Evolutionary conservation across 306 rosid species (phyloP), one percentile per base, ranked within the genome.

Genomic region (Amphicarpaea edgeworthii): DNA sequence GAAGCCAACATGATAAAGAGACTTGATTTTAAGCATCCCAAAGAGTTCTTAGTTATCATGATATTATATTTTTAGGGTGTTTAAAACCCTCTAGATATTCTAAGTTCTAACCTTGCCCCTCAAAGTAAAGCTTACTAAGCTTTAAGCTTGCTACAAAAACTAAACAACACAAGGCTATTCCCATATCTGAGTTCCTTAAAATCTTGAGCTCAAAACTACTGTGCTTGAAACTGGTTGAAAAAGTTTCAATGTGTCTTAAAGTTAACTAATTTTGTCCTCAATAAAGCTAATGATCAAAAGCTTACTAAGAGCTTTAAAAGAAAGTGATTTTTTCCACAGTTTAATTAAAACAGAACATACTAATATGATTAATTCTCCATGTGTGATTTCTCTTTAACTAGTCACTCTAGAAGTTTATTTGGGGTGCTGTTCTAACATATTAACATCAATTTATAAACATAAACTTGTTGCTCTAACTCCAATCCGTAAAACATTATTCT

Each of bases 321-420:
- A n/a, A n/a, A n/a, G n/a, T n/a, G n/a, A n/a, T n/a, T n/a, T n/a
- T n/a, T n/a, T n/a, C n/a, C n/a, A n/a, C n/a, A n/a, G n/a, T n/a
- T n/a, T n/a, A n/a, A n/a, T n/a, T n/a, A n/a, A n/a, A n/a, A n/a
- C n/a, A n/a, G n/a, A n/a, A n/a, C n/a, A n/a, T n/a, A n/a, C n/a
- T 51, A 34, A 58, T 37, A 28, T 19, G 12, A 32, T 32, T 49
- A 19, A 23, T 77, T 70, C 46, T 43, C 7, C 15, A 24, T 53
- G n/a, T 28, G 6, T 19, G 55, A 54, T 57, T 65, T 72, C 74
- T 73, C 58, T 67, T 45, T 66, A 60, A 55, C 61, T 38, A 40
- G 26, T 77, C 34, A 60, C 16, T 55, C 57, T 24, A 55, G 61
- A 46, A 73, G 37, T 49, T 64, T 24, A 67, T 23, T 64, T 65